Base-by-base conservation (phyloP, 768 basidiomycete species). In the Boletus subcaerulescens region DNA sequence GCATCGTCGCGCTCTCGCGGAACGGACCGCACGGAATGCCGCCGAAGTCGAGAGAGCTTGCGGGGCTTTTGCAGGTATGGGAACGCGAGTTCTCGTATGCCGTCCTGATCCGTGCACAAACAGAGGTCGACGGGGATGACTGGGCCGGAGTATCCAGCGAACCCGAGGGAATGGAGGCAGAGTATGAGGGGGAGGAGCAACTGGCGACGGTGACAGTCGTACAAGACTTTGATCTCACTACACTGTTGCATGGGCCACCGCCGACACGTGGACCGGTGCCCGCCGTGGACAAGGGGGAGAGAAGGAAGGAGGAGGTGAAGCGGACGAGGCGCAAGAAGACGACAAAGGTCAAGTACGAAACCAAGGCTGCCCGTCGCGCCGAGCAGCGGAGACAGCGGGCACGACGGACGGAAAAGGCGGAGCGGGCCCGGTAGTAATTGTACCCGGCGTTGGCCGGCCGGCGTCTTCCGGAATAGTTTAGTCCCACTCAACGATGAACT, bases 121-220 rank as follows among this genome's bases (percentile, higher is more conserved):
- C 58, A 59, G 65, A 54, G 35, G 66, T 58, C 10, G 76, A 74
- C 15, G 77, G 76, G 10, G 77, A 75, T 31, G 79, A 79, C 62
- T 80, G 83, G 77, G 50, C 60, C 14, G 82, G 81, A 22, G 74
- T 81, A 51, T 63, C 66, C 22, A 64, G 62, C 51, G 65, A 70
- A 39, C 60, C 62, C 35, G 62, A 71, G 65, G 58, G 71, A 10
- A 75, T 78, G 49, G 85, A 85, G 52, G 80, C 84, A 67, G 86
- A 89, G 67, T 95, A 84, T 60, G 87, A 90, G 62, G 87, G 87
- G 60, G 91, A 93, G 63, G 87, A 94, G 65, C 80, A 87, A 56
- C 77, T 91, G 32, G 91, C 94, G 43, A 92, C 89, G 17, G 93
- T 97, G 43, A 94, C 93, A 15, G 85, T 97, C 47, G 85, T 91